These are phyloP conservation scores for Pleurotus tuber-regium DNA, from an alignment of 768 basidiomycete genomes.

Conservation along the genomic window DNA sequence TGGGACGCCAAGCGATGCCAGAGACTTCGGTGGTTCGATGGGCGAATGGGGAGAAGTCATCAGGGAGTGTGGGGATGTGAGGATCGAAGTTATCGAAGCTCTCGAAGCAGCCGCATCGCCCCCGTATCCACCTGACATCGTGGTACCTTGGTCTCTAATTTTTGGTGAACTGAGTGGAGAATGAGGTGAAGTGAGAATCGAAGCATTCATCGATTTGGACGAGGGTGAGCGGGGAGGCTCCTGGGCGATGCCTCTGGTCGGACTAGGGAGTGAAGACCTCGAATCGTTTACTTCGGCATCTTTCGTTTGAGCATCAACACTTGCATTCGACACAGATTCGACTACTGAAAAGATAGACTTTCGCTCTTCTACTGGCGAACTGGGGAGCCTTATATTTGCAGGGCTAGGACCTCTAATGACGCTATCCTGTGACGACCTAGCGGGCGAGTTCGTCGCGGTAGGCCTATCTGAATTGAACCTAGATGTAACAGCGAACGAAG, in stretches of 20 bases:
- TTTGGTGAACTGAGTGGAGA: constrained; percentile 14
- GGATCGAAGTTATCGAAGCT: constrained; percentile 17
- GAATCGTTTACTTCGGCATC: too few relatives aligned
- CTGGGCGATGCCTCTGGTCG: not conserved
- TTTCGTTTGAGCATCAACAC: constrained; percentile 2
- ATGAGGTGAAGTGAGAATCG: constrained; percentile 33
- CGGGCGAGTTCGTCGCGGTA: not conserved
- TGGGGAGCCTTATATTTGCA: constrained; percentile 10
- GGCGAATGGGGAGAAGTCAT: constrained; percentile 10
- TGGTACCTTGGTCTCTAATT: not conserved
- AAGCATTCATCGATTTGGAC: constrained; percentile 14
- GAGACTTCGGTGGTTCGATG: not conserved
- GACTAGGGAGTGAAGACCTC: not conserved
- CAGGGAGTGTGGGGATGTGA: constrained; percentile 38
- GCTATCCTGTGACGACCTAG: constrained; percentile 8
- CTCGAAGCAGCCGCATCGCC: constrained; percentile 4
- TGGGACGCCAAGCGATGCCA: not conserved
- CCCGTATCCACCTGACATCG: not conserved
- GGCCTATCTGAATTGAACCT: constrained; percentile 9
- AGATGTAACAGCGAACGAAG: not conserved
- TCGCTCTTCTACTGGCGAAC: constrained; percentile 13
- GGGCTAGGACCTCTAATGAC: constrained; percentile 11
- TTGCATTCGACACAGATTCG: not conserved
- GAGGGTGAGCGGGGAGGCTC: constrained; percentile 14
- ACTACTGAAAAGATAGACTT: constrained; percentile 5